These are phyloP conservation scores for Teratosphaeria viscida DNA, from an alignment of 2,329 filamentous ascomycete species.

Conservation along the genomic window DNA sequence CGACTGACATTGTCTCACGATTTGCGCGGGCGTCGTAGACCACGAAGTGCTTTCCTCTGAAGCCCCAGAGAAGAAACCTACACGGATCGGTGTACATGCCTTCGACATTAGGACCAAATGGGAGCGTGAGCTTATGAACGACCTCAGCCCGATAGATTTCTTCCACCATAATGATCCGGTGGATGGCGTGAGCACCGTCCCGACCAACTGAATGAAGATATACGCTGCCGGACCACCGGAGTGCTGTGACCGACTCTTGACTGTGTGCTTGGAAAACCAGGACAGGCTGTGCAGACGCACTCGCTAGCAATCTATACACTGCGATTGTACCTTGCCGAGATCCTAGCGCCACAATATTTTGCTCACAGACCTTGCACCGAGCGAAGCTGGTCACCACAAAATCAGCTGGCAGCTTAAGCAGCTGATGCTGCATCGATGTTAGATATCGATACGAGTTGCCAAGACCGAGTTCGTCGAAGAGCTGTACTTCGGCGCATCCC, in stretches of 20 bases:
- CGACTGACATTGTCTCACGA: conserved; percentile 58
- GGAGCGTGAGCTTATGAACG: conserved; percentile 57
- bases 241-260: conserved; percentile 57
- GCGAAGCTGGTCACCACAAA: conserved; percentile 45
- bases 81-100: conserved; percentile 50
- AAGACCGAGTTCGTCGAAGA: neutral
- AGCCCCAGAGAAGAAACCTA: conserved; percentile 64
- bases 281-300: neutral
- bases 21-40: conserved; percentile 68
- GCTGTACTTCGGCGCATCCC: conserved; percentile 5
- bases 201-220: conserved; percentile 63
- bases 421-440: neutral
- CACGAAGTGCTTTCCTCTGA: conserved; percentile 67
- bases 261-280: conserved; percentile 31
- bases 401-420: conserved; percentile 25
- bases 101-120: conserved; percentile 68
- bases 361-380: neutral
- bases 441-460: neutral
- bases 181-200: conserved; percentile 66
- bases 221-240: conserved; percentile 33
- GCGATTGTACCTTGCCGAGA: conserved; percentile 46
- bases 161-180: conserved; percentile 14
- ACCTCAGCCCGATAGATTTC: neutral
- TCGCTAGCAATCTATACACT: conserved; percentile 16
- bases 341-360: conserved; percentile 31